Evolutionary conservation across 495 filamentous ascomycete species (phyloP), one percentile per base, ranked within the genome.

Genomic region (Neurospora sp.): DNA sequence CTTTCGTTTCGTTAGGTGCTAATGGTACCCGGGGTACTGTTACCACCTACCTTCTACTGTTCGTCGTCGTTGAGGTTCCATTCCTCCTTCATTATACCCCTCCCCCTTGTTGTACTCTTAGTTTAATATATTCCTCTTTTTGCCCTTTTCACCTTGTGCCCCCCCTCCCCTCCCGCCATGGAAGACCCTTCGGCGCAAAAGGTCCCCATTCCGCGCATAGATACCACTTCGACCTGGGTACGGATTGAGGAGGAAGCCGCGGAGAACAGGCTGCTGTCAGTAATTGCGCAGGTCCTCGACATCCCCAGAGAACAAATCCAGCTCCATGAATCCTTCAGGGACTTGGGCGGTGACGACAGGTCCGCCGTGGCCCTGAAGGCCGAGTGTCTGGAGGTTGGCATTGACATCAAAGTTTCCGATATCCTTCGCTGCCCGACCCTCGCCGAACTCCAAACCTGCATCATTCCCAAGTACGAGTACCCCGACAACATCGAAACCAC

Each of bases 401-500:
- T 83, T 71, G 76, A 80, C 54, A 74, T 84, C 1, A 78, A 76
- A 62, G 79, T 82, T 6, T 78, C 77, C 27, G 84, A 85, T 62
- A 83, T 84, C 48, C 80, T 83, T 62, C 79, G 79, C 48, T 84
- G 82, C 75, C 74, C 77, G 70, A 85, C 78, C 10, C 77, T 86
- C 70, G 78, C 82, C 42, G 83, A 84, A 69, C 78, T 84, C 70
- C 80, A 81, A 46, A 75, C 79, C 38, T 78, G 79, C 77, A 75
- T 79, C 69, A 73, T 71, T 18, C 75, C 77, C 23, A 79, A 77
- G 71, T 75, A 78, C 38, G 74, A 76, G 38, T 75, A 78, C 44
- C 54, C 75, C 35, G 75, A 77, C 14, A 20, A 59, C 18, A 69
- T 76, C 73, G 76, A 78, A 38, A 70, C 74, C 10, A 44, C 77